A percentile compares a stretch with the other conserved stretches of the same genome.
These are phyloP conservation scores for Fraxinus anomala DNA, from an alignment of 257 asterid species.

Conservation along the genomic window DNA sequence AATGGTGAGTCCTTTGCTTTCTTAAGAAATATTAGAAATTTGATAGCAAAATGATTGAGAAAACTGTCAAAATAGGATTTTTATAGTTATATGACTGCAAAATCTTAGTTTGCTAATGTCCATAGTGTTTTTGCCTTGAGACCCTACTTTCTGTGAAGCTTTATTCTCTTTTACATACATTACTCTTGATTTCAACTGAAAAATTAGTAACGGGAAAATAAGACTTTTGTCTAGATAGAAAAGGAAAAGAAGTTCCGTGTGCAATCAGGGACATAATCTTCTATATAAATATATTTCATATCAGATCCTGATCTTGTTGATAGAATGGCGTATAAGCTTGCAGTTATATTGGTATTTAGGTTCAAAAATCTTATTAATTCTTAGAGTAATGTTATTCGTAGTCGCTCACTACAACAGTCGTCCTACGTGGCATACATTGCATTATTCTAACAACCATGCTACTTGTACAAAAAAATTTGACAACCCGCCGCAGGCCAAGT, in stretches of 20 bases:
- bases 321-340: background rate
- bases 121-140: background rate
- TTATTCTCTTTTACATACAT: background rate
- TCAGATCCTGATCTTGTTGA: background rate
- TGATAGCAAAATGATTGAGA: background rate
- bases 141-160: background rate
- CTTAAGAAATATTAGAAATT: background rate
- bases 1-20: conserved; percentile 48
- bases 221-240: background rate
- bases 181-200: background rate
- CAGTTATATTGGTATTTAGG: background rate
- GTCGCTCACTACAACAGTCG: too few species aligned
- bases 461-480: too few species aligned
- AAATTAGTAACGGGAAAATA: background rate
- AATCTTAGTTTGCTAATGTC: background rate
- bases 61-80: background rate
- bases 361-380: background rate
- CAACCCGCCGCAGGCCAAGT: too few species aligned
- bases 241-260: background rate
- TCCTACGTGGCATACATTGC: too few species aligned
- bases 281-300: background rate
- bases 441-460: too few species aligned
- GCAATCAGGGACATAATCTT: background rate
- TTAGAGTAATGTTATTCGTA: too few species aligned
- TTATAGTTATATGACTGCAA: background rate